Conservation (phyloP, 2,329 filamentous ascomycete genomes). For the Rhinocladiella mackenziei region DNA sequence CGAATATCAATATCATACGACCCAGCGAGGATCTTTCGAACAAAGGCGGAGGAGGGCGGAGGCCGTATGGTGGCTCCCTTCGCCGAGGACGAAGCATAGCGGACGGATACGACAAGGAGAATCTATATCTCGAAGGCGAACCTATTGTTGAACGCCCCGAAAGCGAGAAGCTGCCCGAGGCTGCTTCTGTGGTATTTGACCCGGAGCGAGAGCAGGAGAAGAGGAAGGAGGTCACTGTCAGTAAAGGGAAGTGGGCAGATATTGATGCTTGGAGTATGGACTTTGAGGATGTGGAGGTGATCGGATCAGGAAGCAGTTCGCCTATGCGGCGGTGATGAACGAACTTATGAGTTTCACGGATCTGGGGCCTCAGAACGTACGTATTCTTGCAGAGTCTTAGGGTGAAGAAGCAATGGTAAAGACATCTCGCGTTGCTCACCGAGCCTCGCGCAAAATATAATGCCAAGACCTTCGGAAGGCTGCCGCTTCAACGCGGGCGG, state of each 20-base stretch:
- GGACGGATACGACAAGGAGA: constrained; percentile 21
- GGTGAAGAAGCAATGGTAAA: too few relatives aligned
- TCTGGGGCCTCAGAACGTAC: too few relatives aligned
- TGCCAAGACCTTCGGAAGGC: constrained; percentile 8
- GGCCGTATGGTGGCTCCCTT: constrained; percentile 28
- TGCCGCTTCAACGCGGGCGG: too few relatives aligned
- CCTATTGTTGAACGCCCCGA: neutral
- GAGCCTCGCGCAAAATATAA: too few relatives aligned
- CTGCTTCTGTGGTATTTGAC: neutral
- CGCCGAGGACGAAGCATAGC: neutral
- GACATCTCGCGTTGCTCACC: too few relatives aligned
- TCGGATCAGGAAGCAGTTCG: constrained; percentile 18
- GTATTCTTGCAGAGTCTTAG: too few relatives aligned
- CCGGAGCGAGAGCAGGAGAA: neutral
- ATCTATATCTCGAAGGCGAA: constrained; percentile 7
- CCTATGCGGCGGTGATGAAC: constrained; percentile 11
- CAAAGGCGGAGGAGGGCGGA: constrained; percentile 7
- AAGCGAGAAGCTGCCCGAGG: neutral
- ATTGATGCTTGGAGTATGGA: constrained; percentile 30
- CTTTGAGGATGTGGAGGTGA: constrained; percentile 29
- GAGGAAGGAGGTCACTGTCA: neutral
- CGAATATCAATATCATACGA: constrained; percentile 5
- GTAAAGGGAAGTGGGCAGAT: constrained; percentile 30
- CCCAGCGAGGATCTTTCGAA: neutral
- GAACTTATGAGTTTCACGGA: neutral